phyloP scores from a whole-genome alignment of 345 rosid species.

The Arabidopsis suecica region DNA sequence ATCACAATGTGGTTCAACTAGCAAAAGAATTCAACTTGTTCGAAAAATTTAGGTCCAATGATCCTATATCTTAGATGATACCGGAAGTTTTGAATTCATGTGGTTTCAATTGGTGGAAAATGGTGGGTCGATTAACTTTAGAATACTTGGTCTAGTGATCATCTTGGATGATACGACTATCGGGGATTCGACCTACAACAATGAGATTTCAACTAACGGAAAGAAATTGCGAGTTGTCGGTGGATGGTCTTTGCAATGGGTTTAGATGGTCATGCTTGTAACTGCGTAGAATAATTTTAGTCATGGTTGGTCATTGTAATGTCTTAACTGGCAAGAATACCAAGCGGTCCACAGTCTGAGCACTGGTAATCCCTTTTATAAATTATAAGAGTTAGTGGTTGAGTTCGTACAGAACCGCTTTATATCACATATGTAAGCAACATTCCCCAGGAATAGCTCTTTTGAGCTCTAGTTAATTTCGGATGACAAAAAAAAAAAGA shows the following conservation, averaged over 20 bases:
- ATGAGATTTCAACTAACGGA: background rate
- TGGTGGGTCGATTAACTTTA: background rate
- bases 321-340: background rate
- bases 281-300: background rate
- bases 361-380: no score
- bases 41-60: background rate
- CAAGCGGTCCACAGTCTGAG: background rate
- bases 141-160: background rate
- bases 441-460: no score
- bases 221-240: background rate
- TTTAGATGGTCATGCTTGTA: background rate
- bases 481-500: no score
- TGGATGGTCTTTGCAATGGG: background rate
- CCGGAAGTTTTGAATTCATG: background rate
- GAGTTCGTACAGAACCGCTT: no score
- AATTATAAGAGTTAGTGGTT: no score
- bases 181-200: background rate
- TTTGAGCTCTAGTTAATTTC: no score
- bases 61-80: background rate
- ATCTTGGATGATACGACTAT: background rate
- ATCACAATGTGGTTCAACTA: constrained; percentile 3
- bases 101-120: background rate
- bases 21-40: background rate
- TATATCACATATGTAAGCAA: no score
- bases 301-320: background rate